Conservation (phyloP, 225 moss, liverwort and hornwort genomes). For the Bryoerythrophyllum caledonicum region DNA sequence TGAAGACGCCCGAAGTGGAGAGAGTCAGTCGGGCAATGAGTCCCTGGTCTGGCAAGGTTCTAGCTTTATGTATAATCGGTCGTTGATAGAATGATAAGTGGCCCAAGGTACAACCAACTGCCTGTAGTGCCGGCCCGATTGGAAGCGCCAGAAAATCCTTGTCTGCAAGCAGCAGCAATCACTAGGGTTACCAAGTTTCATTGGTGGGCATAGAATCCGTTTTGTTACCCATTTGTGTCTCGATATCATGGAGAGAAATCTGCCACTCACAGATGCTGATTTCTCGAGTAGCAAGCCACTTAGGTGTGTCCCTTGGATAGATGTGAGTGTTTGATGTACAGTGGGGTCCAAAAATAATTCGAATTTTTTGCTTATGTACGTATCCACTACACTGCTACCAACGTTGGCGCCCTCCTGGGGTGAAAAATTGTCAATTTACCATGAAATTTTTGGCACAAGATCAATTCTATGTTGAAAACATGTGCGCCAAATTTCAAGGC, state of each 20-base stretch:
- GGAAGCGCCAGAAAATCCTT: conserved; percentile 20
- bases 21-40: too few relatives aligned
- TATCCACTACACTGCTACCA: too few relatives aligned
- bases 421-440: too few relatives aligned
- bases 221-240: conserved; percentile 20
- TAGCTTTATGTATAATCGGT: conserved; percentile 26
- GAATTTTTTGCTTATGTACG: too few relatives aligned
- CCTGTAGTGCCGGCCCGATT: conserved; percentile 19
- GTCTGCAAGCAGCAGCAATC: conserved; percentile 6
- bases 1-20: conserved; percentile 19
- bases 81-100: conserved; percentile 24
- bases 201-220: conserved; percentile 19
- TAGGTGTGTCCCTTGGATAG: conserved; percentile 5
- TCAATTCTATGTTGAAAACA: too few relatives aligned
- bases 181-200: conserved; percentile 21
- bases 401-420: too few relatives aligned
- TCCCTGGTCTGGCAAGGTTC: conserved; percentile 30
- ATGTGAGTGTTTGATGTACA: conserved; percentile 14
- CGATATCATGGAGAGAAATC: conserved; percentile 11
- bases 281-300: conserved; percentile 1
- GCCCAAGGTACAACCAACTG: conserved; percentile 19
- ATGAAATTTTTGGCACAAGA: too few relatives aligned
- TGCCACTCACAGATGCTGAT: conserved; percentile 20
- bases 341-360: too few relatives aligned
- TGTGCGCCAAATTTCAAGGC: too few relatives aligned